Evolutionary conservation across 2,329 filamentous ascomycete genomes (phyloP).

Genomic region (Onygenales sp.): DNA sequence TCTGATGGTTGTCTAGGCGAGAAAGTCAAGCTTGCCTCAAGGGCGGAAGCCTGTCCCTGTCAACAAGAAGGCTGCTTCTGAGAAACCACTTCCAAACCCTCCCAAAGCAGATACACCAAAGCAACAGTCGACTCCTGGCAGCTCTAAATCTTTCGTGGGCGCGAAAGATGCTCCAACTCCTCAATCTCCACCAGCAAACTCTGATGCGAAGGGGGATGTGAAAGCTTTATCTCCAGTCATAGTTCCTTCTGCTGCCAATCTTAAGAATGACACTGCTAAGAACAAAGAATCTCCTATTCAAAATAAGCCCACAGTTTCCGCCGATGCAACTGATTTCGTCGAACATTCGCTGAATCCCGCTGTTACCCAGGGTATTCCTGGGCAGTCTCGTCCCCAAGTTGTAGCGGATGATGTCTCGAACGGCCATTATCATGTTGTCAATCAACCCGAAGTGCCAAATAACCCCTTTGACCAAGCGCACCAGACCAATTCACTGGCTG

Average conservation of each 20-base stretch:
- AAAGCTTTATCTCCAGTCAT: no score
- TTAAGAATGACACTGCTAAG: no score
- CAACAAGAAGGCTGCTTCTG: constrained; percentile 6
- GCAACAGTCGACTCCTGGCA: background rate
- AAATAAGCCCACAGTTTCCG: no score
- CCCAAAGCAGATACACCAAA: background rate
- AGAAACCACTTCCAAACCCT: constrained; percentile 11
- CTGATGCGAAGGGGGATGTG: no score
- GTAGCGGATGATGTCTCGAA: background rate
- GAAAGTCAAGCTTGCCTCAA: background rate
- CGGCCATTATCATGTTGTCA: background rate
- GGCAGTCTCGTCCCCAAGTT: background rate
- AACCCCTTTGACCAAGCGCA: background rate
- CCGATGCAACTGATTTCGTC: background rate
- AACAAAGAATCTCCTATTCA: no score
- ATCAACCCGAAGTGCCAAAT: background rate
- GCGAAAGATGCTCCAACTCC: constrained; percentile 3
- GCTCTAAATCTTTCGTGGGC: constrained; percentile 4
- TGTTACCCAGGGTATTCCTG: background rate
- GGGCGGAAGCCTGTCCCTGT: background rate
- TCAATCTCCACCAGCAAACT: no score
- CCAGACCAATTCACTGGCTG: background rate
- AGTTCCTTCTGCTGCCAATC: no score
- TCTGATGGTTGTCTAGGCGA: background rate
- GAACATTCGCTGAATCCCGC: background rate